Evolutionary conservation across 805 yeast genomes (phyloP), one percentile per base, ranked within the genome.

Genomic region (Zygoascus biomembranicola): DNA sequence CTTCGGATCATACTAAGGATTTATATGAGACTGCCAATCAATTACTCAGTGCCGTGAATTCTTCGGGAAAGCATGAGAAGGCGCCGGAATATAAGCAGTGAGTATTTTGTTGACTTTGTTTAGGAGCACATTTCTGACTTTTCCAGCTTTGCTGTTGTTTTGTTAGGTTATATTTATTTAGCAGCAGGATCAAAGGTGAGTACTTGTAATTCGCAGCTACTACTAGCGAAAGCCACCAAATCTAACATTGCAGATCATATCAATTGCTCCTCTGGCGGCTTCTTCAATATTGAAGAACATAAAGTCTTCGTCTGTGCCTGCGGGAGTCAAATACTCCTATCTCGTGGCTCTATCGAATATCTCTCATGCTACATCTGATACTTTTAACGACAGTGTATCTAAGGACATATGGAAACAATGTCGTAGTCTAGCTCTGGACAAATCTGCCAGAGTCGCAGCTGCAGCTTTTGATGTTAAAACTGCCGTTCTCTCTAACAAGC

Each of bases 351-450:
- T 66, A 20, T 52, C 64, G 18, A 46, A 54, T 9, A 55, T 67
- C 18, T 49, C 59, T n/a, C 44, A 50, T 1, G 49, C 60, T 1
- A 48, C 63, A 5, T 69, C 69, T 16, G 63, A 63, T 11, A 57
- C 68, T 1, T 54, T 67, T 28, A 74, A 70, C 46, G 71, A 64
- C 26, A 42, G 61, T 1, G 57, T 64, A 2, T 53, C 61, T 26
- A 66, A 67, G 50, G 64, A 60, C 32, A 60, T 69, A 3, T 66
- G 66, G 65, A 69, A 68, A 49, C 55, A 52, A 8, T 70, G 69
- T 13, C 59, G 61, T 9, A 32, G 54, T 8, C 58, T 55, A 16
- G 41, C 62, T 10, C 53, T 58, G 5, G 73, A 68, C 47, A 59
- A 59, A 46, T 62, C 66, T 1, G 61, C 61, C 6, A 54, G 59